These are phyloP conservation scores for Aspergillus pseudoviridinutans DNA, from an alignment of 2,329 filamentous ascomycete genomes.

Conservation along the genomic window DNA sequence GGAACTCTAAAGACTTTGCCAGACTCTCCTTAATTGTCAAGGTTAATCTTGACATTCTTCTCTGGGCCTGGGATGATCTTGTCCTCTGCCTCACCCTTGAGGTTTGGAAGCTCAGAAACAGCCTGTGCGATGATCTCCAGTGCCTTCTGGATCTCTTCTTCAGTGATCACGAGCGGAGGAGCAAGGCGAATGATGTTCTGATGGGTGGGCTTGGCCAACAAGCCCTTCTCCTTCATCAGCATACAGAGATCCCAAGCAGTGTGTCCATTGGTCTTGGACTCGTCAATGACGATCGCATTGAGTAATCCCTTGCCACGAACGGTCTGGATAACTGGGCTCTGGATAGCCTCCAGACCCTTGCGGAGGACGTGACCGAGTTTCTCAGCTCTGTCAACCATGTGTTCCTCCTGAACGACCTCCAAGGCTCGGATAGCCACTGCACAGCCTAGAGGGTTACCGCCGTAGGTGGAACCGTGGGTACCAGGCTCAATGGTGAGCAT, in stretches of 20 bases:
- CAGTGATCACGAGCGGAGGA: conserved; percentile 91
- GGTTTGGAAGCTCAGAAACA: conserved; percentile 71
- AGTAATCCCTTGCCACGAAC: conserved; percentile 90
- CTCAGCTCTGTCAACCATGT: conserved; percentile 79
- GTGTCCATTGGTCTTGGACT: conserved; percentile 76
- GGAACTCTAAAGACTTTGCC: not conserved
- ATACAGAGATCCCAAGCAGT: conserved; percentile 96
- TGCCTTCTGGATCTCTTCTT: conserved; percentile 75
- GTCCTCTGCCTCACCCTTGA: conserved; percentile 55
- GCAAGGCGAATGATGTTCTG: conserved; percentile 97
- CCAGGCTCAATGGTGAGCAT: conserved; percentile 96
- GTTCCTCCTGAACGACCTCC: conserved; percentile 88
- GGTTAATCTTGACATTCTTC: conserved; percentile 58
- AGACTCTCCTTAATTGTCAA: conserved; percentile 49
- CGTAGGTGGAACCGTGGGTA: conserved; percentile 97
- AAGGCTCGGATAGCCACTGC: conserved; percentile 93
- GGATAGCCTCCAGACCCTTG: conserved; percentile 68
- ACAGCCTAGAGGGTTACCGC: conserved; percentile 91
- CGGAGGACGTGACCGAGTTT: conserved; percentile 78
- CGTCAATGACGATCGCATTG: conserved; percentile 95
- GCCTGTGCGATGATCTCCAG: conserved; percentile 77
- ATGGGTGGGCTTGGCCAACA: conserved; percentile 96
- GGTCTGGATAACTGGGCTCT: conserved; percentile 73
- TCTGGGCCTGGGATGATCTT: conserved; percentile 56
- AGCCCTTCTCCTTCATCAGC: conserved; percentile 89